A percentile compares a stretch with the other conserved stretches of the same genome.
Evolutionary conservation across 1,139 yeast genomes (phyloP).

Genomic region (Suhomyces bribrorum): DNA sequence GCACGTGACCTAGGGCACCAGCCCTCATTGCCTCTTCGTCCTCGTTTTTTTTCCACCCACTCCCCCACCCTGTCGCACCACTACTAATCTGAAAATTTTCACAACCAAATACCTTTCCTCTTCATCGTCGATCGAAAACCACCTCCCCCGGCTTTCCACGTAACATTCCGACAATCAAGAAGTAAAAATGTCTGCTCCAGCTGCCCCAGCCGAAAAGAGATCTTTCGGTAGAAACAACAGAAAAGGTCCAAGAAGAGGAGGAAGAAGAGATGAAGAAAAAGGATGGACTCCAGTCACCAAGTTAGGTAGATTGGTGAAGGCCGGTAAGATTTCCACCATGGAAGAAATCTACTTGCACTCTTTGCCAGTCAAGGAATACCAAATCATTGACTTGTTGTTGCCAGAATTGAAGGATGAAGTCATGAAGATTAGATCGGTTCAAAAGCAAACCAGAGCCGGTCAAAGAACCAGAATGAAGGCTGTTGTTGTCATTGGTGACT

Average conservation of each 20-base stretch:
- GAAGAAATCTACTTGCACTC: conserved; percentile 99
- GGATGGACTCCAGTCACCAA: conserved; percentile 99
- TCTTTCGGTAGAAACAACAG: conserved; percentile 66
- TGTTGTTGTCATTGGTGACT: conserved; percentile 99
- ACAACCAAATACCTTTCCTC: conserved; percentile 11
- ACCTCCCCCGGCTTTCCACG: conserved; percentile 92
- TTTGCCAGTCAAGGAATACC: conserved; percentile 99
- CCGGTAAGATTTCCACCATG: conserved; percentile 94
- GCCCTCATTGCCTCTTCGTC: conserved; percentile 10
- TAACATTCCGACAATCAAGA: conserved; percentile 68
- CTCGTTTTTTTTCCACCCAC: not conserved
- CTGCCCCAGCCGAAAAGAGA: conserved; percentile 47
- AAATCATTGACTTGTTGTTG: conserved; percentile 94
- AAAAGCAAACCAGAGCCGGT: conserved; percentile 99
- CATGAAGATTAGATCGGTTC: conserved; percentile 99
- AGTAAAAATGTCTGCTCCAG: conserved; percentile 62
- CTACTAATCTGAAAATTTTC: conserved; percentile 13
- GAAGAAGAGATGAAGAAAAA: conserved; percentile 89
- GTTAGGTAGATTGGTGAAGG: conserved; percentile 99
- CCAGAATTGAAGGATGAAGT: conserved; percentile 98
- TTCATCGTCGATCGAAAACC: conserved; percentile 78
- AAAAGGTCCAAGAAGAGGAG: conserved; percentile 61
- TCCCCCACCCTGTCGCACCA: not conserved
- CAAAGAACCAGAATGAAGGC: conserved; percentile 99
- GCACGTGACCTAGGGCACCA: conserved; percentile 9